These are phyloP conservation scores for Oryza rufipogon DNA, from an alignment of 176 grass and related monocot genomes.

Conservation along the genomic window DNA sequence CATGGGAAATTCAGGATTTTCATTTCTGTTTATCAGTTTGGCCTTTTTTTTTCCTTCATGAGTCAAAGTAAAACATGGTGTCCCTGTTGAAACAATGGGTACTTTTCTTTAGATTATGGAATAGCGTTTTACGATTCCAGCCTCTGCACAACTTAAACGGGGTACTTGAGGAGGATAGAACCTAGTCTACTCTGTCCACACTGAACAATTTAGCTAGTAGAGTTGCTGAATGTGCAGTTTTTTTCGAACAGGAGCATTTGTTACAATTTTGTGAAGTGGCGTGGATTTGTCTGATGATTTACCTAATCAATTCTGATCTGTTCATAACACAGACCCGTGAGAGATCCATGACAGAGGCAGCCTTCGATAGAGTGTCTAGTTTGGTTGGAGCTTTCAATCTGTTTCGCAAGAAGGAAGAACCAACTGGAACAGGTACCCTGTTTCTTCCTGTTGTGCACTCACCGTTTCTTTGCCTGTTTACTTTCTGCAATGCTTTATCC, in stretches of 20 bases:
- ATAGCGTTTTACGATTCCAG: background rate
- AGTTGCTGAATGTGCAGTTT: conserved; percentile 11
- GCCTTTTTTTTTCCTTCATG: background rate
- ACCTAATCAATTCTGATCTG: background rate
- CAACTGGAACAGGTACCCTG: conserved; percentile 50
- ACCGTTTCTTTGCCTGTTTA: background rate
- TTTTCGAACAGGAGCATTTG: conserved; percentile 1
- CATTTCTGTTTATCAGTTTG: background rate
- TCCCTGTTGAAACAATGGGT: background rate
- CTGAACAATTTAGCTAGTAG: conserved; percentile 8
- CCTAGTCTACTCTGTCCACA: conserved; percentile 15
- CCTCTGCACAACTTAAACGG: background rate
- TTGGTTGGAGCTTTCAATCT: conserved; percentile 61
- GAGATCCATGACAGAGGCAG: conserved; percentile 50
- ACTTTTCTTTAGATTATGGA: background rate
- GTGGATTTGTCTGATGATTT: conserved; percentile 3
- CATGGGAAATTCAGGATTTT: background rate
- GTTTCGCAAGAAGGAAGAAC: conserved; percentile 51
- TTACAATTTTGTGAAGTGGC: background rate
- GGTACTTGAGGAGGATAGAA: conserved; percentile 11
- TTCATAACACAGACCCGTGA: conserved; percentile 45
- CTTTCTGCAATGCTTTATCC: background rate
- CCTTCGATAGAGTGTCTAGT: conserved; percentile 62
- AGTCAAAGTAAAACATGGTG: background rate
- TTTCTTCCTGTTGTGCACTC: too few relatives aligned